phyloP scores from a whole-genome alignment of 140 eudicot species.

The Bidens hawaiensis region DNA sequence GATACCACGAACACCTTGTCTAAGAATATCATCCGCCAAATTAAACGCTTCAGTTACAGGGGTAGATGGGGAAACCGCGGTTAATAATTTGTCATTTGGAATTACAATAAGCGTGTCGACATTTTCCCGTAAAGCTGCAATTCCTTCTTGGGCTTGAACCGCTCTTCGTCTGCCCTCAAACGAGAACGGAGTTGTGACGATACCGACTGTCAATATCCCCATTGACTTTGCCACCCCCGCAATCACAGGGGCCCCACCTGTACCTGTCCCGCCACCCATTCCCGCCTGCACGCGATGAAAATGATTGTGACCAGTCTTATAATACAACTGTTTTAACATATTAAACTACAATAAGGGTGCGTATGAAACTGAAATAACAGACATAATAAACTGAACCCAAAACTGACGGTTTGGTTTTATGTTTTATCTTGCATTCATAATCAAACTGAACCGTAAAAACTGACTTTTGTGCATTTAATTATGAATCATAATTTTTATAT shows the following conservation, averaged over 20 bases:
- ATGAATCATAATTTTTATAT: no score
- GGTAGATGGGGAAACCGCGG: conserved; percentile 88
- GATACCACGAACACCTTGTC: conserved; percentile 97
- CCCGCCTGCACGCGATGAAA: conserved; percentile 70
- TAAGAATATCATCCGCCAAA: conserved; percentile 91
- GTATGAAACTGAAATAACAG: no score
- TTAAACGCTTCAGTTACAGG: conserved; percentile 96
- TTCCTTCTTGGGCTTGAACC: conserved; percentile 99
- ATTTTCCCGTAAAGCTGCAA: conserved; percentile 86
- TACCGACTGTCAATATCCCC: conserved; percentile 94
- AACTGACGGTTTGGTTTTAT: no score
- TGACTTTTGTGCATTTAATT: no score
- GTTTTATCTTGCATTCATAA: no score
- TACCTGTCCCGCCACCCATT: conserved; percentile 99
- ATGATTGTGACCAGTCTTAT: neutral
- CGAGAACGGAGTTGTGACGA: conserved; percentile 91
- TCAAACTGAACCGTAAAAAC: no score
- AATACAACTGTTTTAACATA: no score
- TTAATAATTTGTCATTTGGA: conserved; percentile 88
- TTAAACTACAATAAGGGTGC: no score
- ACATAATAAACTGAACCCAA: no score
- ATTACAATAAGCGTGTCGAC: conserved; percentile 92
- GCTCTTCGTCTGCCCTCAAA: conserved; percentile 91
- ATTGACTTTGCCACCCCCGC: conserved; percentile 92
- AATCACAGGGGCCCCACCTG: conserved; percentile 93